These are phyloP conservation scores for Mucor mucedo DNA, from an alignment of 371 early-diverging fungal genomes.

Conservation along the genomic window DNA sequence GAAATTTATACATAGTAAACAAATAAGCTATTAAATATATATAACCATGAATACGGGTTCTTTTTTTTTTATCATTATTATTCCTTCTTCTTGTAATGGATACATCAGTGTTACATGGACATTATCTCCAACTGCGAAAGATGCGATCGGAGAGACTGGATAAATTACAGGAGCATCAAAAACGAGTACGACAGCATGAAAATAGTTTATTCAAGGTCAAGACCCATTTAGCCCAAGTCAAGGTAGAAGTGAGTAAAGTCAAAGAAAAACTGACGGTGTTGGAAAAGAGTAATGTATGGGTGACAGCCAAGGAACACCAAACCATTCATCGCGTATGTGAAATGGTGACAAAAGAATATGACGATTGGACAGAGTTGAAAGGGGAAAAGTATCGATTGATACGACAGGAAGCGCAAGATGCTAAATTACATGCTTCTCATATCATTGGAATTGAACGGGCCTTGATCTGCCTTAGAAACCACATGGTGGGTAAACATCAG, in stretches of 20 bases:
- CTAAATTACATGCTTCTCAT: conserved; percentile 20
- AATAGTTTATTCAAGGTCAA: conserved; percentile 8
- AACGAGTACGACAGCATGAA: conserved; percentile 19
- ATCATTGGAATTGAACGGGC: conserved; percentile 30
- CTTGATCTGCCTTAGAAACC: conserved; percentile 8
- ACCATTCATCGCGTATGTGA: conserved; percentile 18
- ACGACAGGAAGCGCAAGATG: conserved; percentile 16
- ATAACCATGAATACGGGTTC: not conserved
- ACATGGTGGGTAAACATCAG: not conserved
- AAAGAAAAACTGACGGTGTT: conserved; percentile 4
- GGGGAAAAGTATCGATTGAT: conserved; percentile 11
- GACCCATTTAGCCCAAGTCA: conserved; percentile 11
- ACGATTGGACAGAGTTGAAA: not conserved
- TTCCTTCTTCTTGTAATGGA: not conserved
- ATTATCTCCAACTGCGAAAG: conserved; percentile 19
- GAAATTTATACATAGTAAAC: conserved; percentile 2
- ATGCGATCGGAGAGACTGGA: conserved; percentile 12
- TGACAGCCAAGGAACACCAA: conserved; percentile 25
- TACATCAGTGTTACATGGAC: conserved; percentile 4
- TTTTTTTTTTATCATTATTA: conserved; percentile 4
- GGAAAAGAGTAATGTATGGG: conserved; percentile 19
- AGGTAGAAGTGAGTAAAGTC: not conserved
- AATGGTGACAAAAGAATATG: conserved; percentile 5
- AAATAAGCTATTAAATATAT: no score
- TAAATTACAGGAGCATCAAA: conserved; percentile 17